phyloP scores from a whole-genome alignment of 2,329 filamentous ascomycete species.

The Graphilbum sp. region DNA sequence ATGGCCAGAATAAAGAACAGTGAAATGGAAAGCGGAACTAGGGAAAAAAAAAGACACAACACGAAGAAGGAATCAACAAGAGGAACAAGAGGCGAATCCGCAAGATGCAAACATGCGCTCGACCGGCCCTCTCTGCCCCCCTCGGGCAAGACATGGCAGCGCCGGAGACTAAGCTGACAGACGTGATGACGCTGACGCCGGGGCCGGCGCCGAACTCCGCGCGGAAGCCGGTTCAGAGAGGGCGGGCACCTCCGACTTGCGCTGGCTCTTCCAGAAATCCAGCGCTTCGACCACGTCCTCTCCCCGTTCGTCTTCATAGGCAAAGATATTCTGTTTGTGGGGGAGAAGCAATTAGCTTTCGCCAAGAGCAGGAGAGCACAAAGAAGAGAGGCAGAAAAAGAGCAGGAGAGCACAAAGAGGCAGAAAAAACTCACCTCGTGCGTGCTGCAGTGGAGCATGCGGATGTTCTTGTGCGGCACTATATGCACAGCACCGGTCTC shows the following conservation, averaged over 20 bases:
- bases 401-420: too few relatives aligned
- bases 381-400: conserved; percentile 20
- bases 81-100: too few relatives aligned
- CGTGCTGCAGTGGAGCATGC: conserved; percentile 93
- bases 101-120: background rate
- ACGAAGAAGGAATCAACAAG: background rate
- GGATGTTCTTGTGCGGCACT: conserved; percentile 87
- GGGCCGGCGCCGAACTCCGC: background rate
- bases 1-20: background rate
- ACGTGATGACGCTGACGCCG: background rate
- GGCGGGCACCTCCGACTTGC: conserved; percentile 20
- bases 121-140: background rate
- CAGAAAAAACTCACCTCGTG: conserved; percentile 66
- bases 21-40: background rate
- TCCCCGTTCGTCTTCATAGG: conserved; percentile 88
- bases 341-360: too few relatives aligned
- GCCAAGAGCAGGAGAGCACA: too few relatives aligned
- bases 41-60: background rate
- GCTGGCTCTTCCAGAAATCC: conserved; percentile 78
- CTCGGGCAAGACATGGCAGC: too few relatives aligned
- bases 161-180: conserved; percentile 5
- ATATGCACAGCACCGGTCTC: conserved; percentile 92
- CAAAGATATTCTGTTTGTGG: conserved; percentile 96
- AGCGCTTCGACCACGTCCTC: conserved; percentile 88
- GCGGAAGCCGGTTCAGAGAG: conserved; percentile 1